Conservation (phyloP, 257 asterid species). For the Solanum rostratum region DNA sequence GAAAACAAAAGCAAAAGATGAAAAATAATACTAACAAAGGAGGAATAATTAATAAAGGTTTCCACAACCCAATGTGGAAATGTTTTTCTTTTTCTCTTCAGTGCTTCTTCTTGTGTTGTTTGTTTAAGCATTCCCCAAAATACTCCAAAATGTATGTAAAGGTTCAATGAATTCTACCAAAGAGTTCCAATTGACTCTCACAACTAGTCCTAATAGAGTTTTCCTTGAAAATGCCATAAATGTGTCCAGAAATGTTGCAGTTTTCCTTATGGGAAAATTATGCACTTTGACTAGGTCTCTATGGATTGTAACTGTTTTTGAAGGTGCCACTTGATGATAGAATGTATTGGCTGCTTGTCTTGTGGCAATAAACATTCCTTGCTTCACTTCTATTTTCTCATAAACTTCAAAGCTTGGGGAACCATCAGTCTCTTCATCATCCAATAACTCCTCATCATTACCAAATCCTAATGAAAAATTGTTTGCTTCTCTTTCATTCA, state of each 20-base stretch:
- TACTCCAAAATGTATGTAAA: conserved; percentile 14
- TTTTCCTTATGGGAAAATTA: not conserved
- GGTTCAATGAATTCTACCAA: conserved; percentile 14
- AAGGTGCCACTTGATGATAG: conserved; percentile 33
- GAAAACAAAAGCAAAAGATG: not conserved
- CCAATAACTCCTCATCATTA: conserved; percentile 13
- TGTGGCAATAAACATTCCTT: conserved; percentile 30
- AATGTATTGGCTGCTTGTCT: conserved; percentile 26
- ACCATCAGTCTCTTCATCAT: conserved; percentile 16
- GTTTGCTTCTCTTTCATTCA: conserved; percentile 2
- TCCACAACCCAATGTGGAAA: not conserved
- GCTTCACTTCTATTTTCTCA: conserved; percentile 28
- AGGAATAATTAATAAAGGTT: not conserved
- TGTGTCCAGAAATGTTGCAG: not conserved
- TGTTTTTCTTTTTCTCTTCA: not conserved
- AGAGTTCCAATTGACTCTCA: conserved; percentile 11
- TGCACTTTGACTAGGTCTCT: conserved; percentile 15
- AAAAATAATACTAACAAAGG: not conserved
- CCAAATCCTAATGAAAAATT: conserved; percentile 17
- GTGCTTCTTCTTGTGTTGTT: not conserved
- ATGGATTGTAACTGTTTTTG: conserved; percentile 22
- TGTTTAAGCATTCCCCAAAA: conserved; percentile 11
- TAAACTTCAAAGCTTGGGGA: conserved; percentile 23
- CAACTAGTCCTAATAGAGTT: conserved; percentile 1
- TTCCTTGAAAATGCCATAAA: conserved; percentile 7